phyloP scores from a whole-genome alignment of 345 rosid species.

The Hirschfeldia incana region DNA sequence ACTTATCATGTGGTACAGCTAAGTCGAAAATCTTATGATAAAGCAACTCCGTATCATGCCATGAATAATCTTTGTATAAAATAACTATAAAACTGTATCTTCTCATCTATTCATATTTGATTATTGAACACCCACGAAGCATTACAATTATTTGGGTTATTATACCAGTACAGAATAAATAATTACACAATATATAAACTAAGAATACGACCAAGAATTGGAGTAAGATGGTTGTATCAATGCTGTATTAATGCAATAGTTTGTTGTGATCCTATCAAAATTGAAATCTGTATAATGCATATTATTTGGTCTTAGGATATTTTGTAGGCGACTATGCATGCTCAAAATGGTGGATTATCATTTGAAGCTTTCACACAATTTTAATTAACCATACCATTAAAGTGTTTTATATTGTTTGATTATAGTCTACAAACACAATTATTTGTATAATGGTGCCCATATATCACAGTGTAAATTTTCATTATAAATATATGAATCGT shows the following conservation, averaged over 20 bases:
- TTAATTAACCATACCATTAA: background rate
- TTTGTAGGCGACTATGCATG: background rate
- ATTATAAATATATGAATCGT: background rate
- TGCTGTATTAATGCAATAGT: background rate
- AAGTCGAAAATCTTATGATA: conserved; percentile 30
- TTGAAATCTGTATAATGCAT: background rate
- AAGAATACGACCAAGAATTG: background rate
- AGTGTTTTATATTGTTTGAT: background rate
- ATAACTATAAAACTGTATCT: conserved; percentile 23
- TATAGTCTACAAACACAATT: background rate
- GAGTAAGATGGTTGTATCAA: background rate
- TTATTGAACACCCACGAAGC: conserved; percentile 35
- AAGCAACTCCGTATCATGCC: conserved; percentile 1
- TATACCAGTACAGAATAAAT: background rate
- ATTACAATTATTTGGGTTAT: conserved; percentile 30
- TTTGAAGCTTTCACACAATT: background rate
- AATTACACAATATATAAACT: background rate
- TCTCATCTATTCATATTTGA: conserved; percentile 24
- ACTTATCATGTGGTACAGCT: conserved; percentile 44
- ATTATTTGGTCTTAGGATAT: background rate
- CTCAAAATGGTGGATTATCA: background rate
- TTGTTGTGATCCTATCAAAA: background rate
- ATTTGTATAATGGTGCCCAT: background rate
- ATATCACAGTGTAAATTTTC: background rate
- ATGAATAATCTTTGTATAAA: conserved; percentile 18